Conservation (phyloP, 163 green algal genomes). For the Scenedesmus sp. region DNA sequence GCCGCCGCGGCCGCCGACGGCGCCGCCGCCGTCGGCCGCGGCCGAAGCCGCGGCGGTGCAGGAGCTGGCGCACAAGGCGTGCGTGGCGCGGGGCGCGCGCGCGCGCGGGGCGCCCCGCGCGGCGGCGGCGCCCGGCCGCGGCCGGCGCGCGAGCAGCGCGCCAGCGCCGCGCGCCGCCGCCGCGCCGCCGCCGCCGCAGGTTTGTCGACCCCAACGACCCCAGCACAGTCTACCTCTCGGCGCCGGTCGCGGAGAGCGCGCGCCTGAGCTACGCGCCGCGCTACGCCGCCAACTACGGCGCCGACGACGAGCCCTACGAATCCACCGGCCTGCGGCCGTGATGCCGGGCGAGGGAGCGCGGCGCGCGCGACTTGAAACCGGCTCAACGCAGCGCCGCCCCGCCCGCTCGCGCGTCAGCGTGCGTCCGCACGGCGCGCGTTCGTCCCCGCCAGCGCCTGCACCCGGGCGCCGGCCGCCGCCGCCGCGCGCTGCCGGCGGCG, state of each 20-base stretch:
- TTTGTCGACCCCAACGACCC: constrained; percentile 88
- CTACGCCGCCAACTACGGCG: constrained; percentile 77
- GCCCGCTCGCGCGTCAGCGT: no score
- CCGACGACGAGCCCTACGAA: constrained; percentile 69
- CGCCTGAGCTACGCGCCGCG: constrained; percentile 36
- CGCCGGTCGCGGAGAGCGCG: constrained; percentile 54
- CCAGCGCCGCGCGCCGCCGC: no score
- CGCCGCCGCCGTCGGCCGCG: background rate
- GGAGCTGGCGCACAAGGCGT: constrained; percentile 27
- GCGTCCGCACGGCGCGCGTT: no score
- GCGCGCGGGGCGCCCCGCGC: no score
- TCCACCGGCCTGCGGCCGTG: constrained; percentile 44
- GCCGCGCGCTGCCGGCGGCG: no score
- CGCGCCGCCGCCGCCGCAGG: constrained; percentile 2
- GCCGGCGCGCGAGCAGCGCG: no score
- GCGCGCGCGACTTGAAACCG: no score
- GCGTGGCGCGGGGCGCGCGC: background rate
- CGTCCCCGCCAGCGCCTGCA: no score
- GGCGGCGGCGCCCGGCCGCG: no score
- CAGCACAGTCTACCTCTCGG: constrained; percentile 65
- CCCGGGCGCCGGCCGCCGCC: no score
- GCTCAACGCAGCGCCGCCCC: no score
- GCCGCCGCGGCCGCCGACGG: constrained; percentile 38
- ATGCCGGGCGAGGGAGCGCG: no score
- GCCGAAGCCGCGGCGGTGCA: background rate